Evolutionary conservation across 306 rosid species (phyloP).

Genomic region (Pterocarpus macrocarpus): DNA sequence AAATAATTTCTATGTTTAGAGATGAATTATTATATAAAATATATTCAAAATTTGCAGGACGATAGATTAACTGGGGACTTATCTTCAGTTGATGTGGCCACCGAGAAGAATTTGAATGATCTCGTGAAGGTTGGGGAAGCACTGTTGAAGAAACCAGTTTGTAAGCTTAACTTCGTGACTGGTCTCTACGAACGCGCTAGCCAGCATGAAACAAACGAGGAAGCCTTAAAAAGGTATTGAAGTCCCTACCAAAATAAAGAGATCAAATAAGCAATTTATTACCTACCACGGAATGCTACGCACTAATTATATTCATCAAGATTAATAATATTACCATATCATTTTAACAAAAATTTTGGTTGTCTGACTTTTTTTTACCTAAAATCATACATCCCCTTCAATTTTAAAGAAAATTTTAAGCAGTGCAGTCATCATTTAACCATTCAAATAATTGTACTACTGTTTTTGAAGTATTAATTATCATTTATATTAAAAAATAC

Average conservation of each 20-base stretch:
- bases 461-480: neutral
- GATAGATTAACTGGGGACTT: conserved; percentile 56
- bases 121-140: conserved; percentile 62
- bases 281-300: no score
- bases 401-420: no score
- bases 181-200: conserved; percentile 46
- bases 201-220: conserved; percentile 52
- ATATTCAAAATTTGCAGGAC: conserved; percentile 51
- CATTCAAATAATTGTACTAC: no score
- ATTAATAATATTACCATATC: no score
- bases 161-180: conserved; percentile 62
- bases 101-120: conserved; percentile 57
- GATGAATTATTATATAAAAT: neutral
- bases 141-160: conserved; percentile 62
- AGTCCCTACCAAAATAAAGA: no score
- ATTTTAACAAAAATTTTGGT: no score
- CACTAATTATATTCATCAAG: no score
- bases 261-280: no score
- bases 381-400: no score
- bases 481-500: neutral
- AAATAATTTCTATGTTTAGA: neutral
- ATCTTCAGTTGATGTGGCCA: conserved; percentile 67
- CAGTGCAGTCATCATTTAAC: no score
- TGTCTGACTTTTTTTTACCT: no score
- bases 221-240: conserved; percentile 64